Percentiles rank a stretch among this genome's conserved stretches.
Conservation (phyloP, 306 rosid genomes). For the Gastrolobium villosum region DNA sequence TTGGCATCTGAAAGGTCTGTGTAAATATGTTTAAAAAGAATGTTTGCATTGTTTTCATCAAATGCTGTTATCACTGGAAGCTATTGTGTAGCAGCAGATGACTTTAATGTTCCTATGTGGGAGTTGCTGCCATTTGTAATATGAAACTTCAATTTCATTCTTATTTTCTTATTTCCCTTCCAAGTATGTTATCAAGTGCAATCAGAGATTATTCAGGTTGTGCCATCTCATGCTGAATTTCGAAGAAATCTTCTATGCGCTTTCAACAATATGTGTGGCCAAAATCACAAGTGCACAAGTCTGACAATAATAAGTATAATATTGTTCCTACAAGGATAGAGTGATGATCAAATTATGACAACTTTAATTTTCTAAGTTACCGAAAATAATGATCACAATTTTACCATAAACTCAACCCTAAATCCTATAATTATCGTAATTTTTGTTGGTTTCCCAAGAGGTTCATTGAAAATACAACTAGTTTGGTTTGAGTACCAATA, state of each 20-base stretch:
- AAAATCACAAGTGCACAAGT: neutral
- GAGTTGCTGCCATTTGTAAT: constrained; percentile 20
- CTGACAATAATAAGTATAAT: neutral
- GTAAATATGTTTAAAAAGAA: constrained; percentile 36
- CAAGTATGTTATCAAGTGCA: constrained; percentile 23
- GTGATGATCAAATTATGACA: too few relatives aligned
- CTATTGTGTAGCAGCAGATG: constrained; percentile 23
- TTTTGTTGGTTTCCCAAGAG: too few relatives aligned
- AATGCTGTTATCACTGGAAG: constrained; percentile 1
- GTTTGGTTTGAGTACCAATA: too few relatives aligned
- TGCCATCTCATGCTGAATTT: neutral
- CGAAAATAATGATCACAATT: too few relatives aligned
- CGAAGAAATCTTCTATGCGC: neutral
- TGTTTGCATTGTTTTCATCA: constrained; percentile 28
- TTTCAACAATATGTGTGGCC: neutral
- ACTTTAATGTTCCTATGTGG: constrained; percentile 19
- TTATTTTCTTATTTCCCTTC: constrained; percentile 8
- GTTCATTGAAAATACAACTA: too few relatives aligned
- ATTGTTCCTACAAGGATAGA: too few relatives aligned
- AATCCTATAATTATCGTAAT: too few relatives aligned
- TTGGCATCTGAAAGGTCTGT: constrained; percentile 74
- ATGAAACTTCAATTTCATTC: constrained; percentile 16
- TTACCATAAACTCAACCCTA: too few relatives aligned
- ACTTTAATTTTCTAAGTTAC: too few relatives aligned
- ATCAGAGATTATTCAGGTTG: constrained; percentile 4